Base-by-base conservation (phyloP, 225 moss, liverwort and hornwort genomes). In the Bryoerythrophyllum caledonicum region DNA sequence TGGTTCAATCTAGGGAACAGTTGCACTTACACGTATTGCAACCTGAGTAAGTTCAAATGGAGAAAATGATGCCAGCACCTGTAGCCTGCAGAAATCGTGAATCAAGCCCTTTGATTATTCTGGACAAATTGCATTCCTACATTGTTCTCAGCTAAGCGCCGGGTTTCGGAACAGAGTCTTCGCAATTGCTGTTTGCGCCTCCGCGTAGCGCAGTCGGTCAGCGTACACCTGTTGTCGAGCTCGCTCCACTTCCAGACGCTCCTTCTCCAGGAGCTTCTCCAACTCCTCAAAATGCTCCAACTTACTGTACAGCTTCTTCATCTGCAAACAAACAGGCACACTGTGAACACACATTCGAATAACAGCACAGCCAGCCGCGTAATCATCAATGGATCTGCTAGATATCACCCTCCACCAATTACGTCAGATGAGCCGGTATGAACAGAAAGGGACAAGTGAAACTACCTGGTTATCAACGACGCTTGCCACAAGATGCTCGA, bases 221-320 rank as follows among this genome's bases (percentile, higher is more conserved):
- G 91, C 91, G 70, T 88, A 93, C 15, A 93, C 84, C 49, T 86
- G 76, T 63, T 92, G 92, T 27, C 96, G 88, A 27, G 93, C 80
- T 72, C 85, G 92, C 82, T 94, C 96, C 30, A 96, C 63, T 76
- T 94, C 92, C 27, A 82, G 10, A 49, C 94, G 86, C 74, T 96
- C 96, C 78, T 91, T 96, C 80, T 92, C 94, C 41, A 96, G 81
- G 3, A 96, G 90, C 84, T 83, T 80, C 80, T 96, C 96, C 32
- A 96, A 78, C 87, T 96, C 96, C 78, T 94, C 94, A 75, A 96
- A 96, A 77, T 90, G 96, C 82, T 94, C 91, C 60, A 94, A 71
- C 83, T 96, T 96, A 24, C 85, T 70, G 73, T 91, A 82, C 65
- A 96, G 77, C 78, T 88, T 87, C 80, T 92, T 94, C 89, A 96